phyloP scores from a whole-genome alignment of 1,139 yeast species.

The Hansenula lynferdii region DNA sequence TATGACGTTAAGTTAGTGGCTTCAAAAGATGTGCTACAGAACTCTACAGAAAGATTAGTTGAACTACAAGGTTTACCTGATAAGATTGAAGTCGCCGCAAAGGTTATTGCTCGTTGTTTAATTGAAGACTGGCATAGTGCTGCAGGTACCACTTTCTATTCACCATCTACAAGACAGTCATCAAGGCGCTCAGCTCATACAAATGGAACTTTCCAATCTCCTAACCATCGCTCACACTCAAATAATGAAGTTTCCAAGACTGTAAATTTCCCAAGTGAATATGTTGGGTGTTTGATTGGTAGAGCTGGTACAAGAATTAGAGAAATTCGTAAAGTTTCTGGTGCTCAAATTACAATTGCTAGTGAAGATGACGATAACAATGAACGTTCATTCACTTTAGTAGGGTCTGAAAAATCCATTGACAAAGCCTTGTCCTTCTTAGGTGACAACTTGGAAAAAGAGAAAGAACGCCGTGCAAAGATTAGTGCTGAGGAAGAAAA shows the following conservation, averaged over 20 bases:
- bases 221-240: not conserved
- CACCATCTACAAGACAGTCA: constrained; percentile 47
- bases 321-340: constrained; percentile 76
- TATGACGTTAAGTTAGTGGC: constrained; percentile 81
- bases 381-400: constrained; percentile 68
- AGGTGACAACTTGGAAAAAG: constrained; percentile 73
- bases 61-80: constrained; percentile 82
- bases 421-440: constrained; percentile 67
- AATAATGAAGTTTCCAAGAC: constrained; percentile 31
- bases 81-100: constrained; percentile 52
- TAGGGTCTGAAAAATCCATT: constrained; percentile 60
- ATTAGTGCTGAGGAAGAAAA: constrained; percentile 7
- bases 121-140: constrained; percentile 68
- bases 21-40: constrained; percentile 77
- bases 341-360: constrained; percentile 78
- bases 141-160: constrained; percentile 60
- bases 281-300: constrained; percentile 91
- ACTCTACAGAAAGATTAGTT: constrained; percentile 82
- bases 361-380: constrained; percentile 61
- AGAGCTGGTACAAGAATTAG: constrained; percentile 83
- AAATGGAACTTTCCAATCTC: constrained; percentile 5
- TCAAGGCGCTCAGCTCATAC: constrained; percentile 7
- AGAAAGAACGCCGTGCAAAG: constrained; percentile 60
- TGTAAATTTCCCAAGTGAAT: constrained; percentile 68
- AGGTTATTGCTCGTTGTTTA: constrained; percentile 66